Conservation (phyloP, 768 basidiomycete genomes). For the Strobilomyces confusus region DNA sequence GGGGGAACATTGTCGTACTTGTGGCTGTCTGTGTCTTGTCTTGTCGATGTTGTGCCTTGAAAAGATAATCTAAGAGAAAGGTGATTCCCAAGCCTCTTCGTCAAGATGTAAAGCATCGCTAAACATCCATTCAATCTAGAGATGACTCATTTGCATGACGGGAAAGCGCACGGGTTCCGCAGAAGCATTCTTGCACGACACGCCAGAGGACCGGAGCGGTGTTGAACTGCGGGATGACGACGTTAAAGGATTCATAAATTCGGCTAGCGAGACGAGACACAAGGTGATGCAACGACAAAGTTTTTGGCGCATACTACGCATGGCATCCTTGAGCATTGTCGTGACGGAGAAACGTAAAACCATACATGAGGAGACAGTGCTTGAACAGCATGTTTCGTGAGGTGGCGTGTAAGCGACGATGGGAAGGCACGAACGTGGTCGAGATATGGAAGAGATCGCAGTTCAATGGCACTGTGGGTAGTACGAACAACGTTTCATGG, state of each 20-base stretch:
- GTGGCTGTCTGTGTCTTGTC: constrained; percentile 43
- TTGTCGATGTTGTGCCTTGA: constrained; percentile 47
- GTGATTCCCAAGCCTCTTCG: constrained; percentile 54
- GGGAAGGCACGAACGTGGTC: constrained; percentile 66
- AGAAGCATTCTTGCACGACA: constrained; percentile 52
- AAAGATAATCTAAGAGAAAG: constrained; percentile 59
- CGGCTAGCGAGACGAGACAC: constrained; percentile 59
- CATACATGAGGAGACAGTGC: constrained; percentile 68
- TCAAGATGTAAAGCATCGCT: constrained; percentile 61
- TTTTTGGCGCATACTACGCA: constrained; percentile 60
- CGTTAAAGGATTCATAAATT: constrained; percentile 48
- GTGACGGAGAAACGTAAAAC: constrained; percentile 1
- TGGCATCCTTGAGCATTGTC: constrained; percentile 11
- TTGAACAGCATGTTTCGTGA: constrained; percentile 64
- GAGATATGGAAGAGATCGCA: constrained; percentile 76
- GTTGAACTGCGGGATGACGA: constrained; percentile 72
- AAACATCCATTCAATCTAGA: constrained; percentile 3
- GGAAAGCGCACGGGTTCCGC: constrained; percentile 66
- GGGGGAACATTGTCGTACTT: constrained; percentile 63
- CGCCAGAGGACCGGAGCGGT: constrained; percentile 77
- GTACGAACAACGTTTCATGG: constrained; percentile 4
- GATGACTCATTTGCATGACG: neutral
- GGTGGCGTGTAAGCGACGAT: constrained; percentile 54
- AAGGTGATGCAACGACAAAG: constrained; percentile 53
- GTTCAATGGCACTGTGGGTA: constrained; percentile 61